Evolutionary conservation across 2,329 filamentous ascomycete species (phyloP), one percentile per base, ranked within the genome.

Genomic region (Cadophora sp.): DNA sequence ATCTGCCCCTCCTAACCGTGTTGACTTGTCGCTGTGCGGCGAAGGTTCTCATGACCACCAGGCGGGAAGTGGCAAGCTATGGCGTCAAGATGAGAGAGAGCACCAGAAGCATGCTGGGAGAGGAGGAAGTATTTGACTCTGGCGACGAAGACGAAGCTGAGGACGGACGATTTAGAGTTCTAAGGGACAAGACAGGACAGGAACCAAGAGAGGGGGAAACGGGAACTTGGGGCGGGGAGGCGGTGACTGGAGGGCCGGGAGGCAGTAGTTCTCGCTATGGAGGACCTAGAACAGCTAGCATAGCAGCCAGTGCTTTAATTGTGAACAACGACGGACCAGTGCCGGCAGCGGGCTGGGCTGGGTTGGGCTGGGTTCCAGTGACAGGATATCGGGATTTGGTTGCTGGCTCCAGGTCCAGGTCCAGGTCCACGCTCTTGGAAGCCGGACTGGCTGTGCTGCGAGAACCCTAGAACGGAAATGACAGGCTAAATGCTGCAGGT

Each of bases 401-500:
- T 24, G 33, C 8, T 13, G 53, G 45, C 13, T 39, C 36, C 36
- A 39, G 36, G 5, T 30, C 4, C 36, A 39, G 7, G 4, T 13
- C 60, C 60, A 62, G 45, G 13, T 41, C 60, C 60, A 62, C 55
- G 60, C 48, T 51, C 33, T 39, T 39, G 59, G 59, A 36, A 45
- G 22, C 45, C 36, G 56, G 56, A 59, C 39, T 27, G n/a, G 27
- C 27, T 24, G 58, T 45, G 58, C 58, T 33, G 11, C 27, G 6
- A 30, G 27, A 30, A 30, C 27, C 27, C 27, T 30, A 30, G 48
- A 62, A 43, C 13, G 47, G 48, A 53, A 62, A 2, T 50, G 60
- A 43, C 60, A 43, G 48, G 60, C 60, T 53, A 51, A 51, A 62
- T 41, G 53, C 48, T 62, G 60, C 60, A 62, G 47, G 60, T 62